Conservation (phyloP, 1,139 yeast species). For the Williopsis jadinii region DNA sequence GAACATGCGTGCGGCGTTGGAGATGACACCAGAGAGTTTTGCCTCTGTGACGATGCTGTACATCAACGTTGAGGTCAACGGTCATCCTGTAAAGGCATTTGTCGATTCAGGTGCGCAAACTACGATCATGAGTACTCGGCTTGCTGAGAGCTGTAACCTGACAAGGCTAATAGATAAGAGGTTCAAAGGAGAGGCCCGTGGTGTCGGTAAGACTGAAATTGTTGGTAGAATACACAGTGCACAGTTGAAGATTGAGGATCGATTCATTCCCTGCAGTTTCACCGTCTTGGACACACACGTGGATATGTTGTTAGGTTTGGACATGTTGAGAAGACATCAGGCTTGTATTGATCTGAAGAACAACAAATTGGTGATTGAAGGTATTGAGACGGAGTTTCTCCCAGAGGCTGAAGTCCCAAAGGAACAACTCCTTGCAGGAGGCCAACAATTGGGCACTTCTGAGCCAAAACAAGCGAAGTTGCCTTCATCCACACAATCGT, state of each 20-base stretch:
- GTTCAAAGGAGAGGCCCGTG: constrained; percentile 76
- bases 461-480: not conserved
- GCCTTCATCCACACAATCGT: not conserved
- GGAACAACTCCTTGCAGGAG: constrained; percentile 9
- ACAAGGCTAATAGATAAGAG: constrained; percentile 73
- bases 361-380: constrained; percentile 68
- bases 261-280: constrained; percentile 71
- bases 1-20: constrained; percentile 72
- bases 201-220: constrained; percentile 80
- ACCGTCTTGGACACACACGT: constrained; percentile 74
- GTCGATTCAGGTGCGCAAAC: constrained; percentile 96
- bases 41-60: constrained; percentile 79
- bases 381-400: constrained; percentile 62
- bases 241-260: constrained; percentile 69
- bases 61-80: constrained; percentile 71
- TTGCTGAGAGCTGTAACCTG: constrained; percentile 71
- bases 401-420: constrained; percentile 67
- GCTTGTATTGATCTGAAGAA: constrained; percentile 70
- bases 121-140: constrained; percentile 70
- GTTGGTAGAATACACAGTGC: constrained; percentile 86
- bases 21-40: constrained; percentile 85
- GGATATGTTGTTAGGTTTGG: constrained; percentile 48
- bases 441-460: constrained; percentile 6
- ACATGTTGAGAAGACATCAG: constrained; percentile 79
- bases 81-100: constrained; percentile 78